These are phyloP conservation scores for Phragmites australis DNA, from an alignment of 176 grass and related monocot genomes.

Conservation along the genomic window DNA sequence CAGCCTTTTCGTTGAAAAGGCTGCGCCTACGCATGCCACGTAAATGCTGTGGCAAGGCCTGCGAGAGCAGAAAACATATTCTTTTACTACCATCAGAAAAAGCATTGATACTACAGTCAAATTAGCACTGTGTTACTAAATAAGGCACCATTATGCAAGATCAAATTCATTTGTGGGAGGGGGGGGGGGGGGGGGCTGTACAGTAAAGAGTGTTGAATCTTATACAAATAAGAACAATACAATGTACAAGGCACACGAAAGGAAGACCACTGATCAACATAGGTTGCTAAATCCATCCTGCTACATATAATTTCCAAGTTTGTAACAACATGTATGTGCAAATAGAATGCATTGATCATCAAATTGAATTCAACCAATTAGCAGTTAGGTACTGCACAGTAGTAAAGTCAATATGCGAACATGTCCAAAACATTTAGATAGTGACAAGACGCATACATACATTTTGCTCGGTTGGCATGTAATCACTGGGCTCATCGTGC, in stretches of 20 bases:
- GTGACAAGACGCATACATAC: slow-evolving; percentile 43
- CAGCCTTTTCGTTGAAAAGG: slow-evolving; percentile 80
- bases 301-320: slow-evolving; percentile 4
- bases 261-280: slow-evolving; percentile 21
- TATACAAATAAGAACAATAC: slow-evolving; percentile 18
- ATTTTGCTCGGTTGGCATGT: slow-evolving; percentile 45
- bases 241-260: background rate
- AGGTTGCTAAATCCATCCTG: slow-evolving; percentile 4
- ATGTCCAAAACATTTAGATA: background rate
- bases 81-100: background rate
- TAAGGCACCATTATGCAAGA: background rate
- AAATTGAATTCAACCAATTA: slow-evolving; percentile 27
- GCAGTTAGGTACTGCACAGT: slow-evolving; percentile 1
- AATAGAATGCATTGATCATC: background rate
- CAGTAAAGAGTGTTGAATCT: background rate
- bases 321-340: background rate
- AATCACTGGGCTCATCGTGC: slow-evolving; percentile 34
- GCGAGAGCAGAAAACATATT: slow-evolving; percentile 36
- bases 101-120: slow-evolving; percentile 23
- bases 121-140: background rate
- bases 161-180: slow-evolving; percentile 7
- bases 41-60: slow-evolving; percentile 72
- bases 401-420: background rate
- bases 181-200: too few species aligned
- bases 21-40: slow-evolving; percentile 78